Base-by-base conservation (phyloP, 2,329 filamentous ascomycete genomes). In the Thelonectria olida region DNA sequence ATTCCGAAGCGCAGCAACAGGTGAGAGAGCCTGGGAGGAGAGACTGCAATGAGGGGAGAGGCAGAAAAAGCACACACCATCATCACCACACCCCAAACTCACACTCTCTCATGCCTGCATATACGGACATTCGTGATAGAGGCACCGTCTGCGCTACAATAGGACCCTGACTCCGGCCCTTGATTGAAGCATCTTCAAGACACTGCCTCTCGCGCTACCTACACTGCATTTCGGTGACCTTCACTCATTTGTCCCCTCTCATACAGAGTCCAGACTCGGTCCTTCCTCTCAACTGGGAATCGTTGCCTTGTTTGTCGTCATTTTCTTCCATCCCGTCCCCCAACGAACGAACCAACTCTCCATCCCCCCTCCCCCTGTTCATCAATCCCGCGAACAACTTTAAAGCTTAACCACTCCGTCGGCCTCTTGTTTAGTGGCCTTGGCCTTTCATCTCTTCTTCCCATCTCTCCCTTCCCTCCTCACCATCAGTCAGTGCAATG, bases 401-500 rank as follows among this genome's bases (percentile, higher is more conserved):
- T 47, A 34, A 61, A 52, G 45, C 52, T 52, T 56, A 47, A 36
- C 51, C 42, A 22, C 15, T 39, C 28, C 22, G 31, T 23, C 38
- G 47, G 23, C 45, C 51, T 5, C 38, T 15, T 20, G n/a, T 15
- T 48, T 49, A n/a, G n/a, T n/a, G n/a, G n/a, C 22, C 23, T n/a
- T 34, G 13, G 15, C 4, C 5, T 22, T 22, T 7, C 7, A 47
- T 54, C 34, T n/a, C 23, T 15, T 27, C 44, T 52, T 17, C 19
- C 17, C 39, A 9, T 17, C 41, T 48, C 53, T 28, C 20, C n/a
- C 4, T 15, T 15, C 15, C 13, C 22, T 13, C 22, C 22, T 38
- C 31, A 17, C 27, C 44, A 36, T 51, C 27, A 28, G 27, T n/a
- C 41, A 49, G 54, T 54, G 66, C 48, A 38, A 72, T 72, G 69